phyloP scores from a whole-genome alignment of 805 yeast species.

The Candida schatavii region DNA sequence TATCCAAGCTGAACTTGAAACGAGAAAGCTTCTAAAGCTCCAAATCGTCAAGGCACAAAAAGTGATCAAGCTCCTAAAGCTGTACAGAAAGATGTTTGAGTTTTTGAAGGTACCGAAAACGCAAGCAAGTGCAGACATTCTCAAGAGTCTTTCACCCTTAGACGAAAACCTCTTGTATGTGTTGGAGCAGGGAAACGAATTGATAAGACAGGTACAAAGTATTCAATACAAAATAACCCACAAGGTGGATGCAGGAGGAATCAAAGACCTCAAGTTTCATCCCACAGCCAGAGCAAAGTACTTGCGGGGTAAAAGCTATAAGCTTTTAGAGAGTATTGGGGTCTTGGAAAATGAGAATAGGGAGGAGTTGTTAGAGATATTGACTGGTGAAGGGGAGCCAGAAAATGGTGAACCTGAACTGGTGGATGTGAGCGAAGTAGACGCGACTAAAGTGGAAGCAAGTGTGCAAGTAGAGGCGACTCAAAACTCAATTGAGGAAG shows the following conservation, averaged over 20 bases:
- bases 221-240: conserved; percentile 24
- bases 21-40: conserved; percentile 39
- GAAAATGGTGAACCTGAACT: too few species aligned
- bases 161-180: conserved; percentile 47
- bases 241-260: conserved; percentile 11
- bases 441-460: too few species aligned
- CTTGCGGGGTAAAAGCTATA: conserved; percentile 35
- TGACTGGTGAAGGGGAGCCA: neutral
- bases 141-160: conserved; percentile 41
- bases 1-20: conserved; percentile 41
- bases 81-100: conserved; percentile 27
- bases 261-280: conserved; percentile 22
- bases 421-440: too few species aligned
- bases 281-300: conserved; percentile 38
- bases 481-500: too few species aligned
- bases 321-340: conserved; percentile 27
- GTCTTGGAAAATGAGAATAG: conserved; percentile 8
- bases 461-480: too few species aligned
- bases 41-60: conserved; percentile 39
- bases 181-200: conserved; percentile 40
- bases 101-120: conserved; percentile 20
- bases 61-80: conserved; percentile 28
- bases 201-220: conserved; percentile 26
- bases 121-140: conserved; percentile 20
- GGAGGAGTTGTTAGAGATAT: neutral